Evolutionary conservation across 805 yeast species (phyloP).

Genomic region (Kodamaea hsintzibuensis): DNA sequence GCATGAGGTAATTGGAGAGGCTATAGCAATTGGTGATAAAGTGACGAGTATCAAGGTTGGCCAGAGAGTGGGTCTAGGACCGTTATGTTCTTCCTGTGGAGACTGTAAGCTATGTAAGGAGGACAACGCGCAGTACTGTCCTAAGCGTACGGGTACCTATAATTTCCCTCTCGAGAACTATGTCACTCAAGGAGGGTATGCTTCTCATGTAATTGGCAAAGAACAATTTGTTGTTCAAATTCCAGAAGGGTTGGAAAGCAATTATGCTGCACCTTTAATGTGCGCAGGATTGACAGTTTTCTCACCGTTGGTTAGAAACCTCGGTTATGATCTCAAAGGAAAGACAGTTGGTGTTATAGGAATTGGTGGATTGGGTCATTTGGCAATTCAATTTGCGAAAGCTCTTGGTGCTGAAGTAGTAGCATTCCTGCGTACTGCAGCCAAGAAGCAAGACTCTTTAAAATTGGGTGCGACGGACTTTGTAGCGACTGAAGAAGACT

Average conservation of each 20-base stretch:
- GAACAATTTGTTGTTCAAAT: conserved; percentile 47
- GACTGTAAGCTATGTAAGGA: conserved; percentile 54
- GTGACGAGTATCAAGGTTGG: conserved; percentile 58
- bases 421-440: conserved; percentile 51
- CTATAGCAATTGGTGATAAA: conserved; percentile 55
- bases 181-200: conserved; percentile 47
- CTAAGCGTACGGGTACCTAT: conserved; percentile 51
- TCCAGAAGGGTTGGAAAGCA: conserved; percentile 44
- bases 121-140: conserved; percentile 50
- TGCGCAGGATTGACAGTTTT: conserved; percentile 59
- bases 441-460: conserved; percentile 52
- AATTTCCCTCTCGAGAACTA: conserved; percentile 29
- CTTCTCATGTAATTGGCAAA: conserved; percentile 46
- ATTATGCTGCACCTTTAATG: conserved; percentile 50
- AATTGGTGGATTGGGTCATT: conserved; percentile 68
- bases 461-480: conserved; percentile 57
- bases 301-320: conserved; percentile 51
- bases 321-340: conserved; percentile 26
- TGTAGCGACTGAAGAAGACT: conserved; percentile 46
- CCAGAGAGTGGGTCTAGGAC: conserved; percentile 80
- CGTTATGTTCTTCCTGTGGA: conserved; percentile 60
- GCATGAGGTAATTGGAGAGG: conserved; percentile 65
- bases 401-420: conserved; percentile 65
- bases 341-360: conserved; percentile 60
- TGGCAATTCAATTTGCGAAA: conserved; percentile 56